Evolutionary conservation across 1,284 basidiomycete genomes (phyloP), one percentile per base, ranked within the genome.

Genomic region (Laetiporus sulphureus): DNA sequence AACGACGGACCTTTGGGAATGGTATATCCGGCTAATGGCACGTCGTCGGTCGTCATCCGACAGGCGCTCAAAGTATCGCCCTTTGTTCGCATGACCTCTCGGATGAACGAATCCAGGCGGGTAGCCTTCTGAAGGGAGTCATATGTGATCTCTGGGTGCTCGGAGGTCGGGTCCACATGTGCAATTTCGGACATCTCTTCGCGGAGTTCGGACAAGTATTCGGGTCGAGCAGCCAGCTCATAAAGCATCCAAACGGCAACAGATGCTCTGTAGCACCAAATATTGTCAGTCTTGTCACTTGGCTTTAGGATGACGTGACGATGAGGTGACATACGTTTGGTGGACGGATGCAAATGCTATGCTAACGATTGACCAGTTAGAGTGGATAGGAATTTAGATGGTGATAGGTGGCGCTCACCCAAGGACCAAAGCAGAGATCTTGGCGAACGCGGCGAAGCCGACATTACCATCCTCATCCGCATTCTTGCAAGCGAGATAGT

Each of bases 161-260:
- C n/a, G n/a, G n/a, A n/a, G n/a, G n/a, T n/a, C n/a, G n/a, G n/a
- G 32, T 54, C 56, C 16, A 55, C 48, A 11, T 60, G 58, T 11
- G 54, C 48, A 7, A 60, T 43, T 3, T 46, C 37, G 2, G 47
- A 39, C 12, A 60, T 44, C 46, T 77, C 74, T 34, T 71, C 65
- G 4, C 73, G 66, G 32, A 77, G 52, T 3, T 62, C 63, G 6
- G 58, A 50, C 13, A 70, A 54, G 35, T 67, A 69, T 23, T 69
- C 58, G 2, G 68, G 68, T 36, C 62, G 53, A 1, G 59, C 57
- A 4, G 72, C 68, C 7, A 77, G 58, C 32, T 69, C 55, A 42
- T 59, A 71, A 8, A 77, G 62, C 49, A 64, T 57, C 63, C 63
- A 66, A n/a, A n/a, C 27, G 64, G 59, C 6, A 57, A 56, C 5